Percentiles rank a stretch among this genome's conserved stretches.
These are phyloP conservation scores for Begonia peltatifolia DNA, from an alignment of 306 rosid species.

Conservation along the genomic window DNA sequence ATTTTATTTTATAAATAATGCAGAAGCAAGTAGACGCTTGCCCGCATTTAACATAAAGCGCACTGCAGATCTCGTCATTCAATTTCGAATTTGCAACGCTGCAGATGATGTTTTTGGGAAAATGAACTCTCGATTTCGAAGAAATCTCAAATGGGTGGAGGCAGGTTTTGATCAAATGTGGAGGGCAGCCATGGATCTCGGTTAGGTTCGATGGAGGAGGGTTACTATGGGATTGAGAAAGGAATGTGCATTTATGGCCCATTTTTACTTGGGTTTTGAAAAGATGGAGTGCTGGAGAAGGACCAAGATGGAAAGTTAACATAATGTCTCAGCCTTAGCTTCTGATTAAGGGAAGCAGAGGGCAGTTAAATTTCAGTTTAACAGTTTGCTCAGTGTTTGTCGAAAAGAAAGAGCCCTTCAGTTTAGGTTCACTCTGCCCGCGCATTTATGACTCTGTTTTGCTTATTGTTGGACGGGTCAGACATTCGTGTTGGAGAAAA, in stretches of 20 bases:
- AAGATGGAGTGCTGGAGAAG: too few species aligned
- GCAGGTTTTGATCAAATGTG: conserved; percentile 13
- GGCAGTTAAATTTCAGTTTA: background rate
- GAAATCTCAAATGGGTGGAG: conserved; percentile 18
- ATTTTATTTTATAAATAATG: too few species aligned
- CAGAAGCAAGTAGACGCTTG: too few species aligned
- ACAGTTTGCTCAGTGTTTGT: too few species aligned
- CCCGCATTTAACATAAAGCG: too few species aligned
- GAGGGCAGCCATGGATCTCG: conserved; percentile 5
- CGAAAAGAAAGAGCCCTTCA: too few species aligned
- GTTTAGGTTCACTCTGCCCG: too few species aligned
- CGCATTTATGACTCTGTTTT: too few species aligned
- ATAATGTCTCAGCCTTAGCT: conserved; percentile 11
- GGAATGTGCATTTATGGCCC: conserved; percentile 19
- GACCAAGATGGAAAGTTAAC: too few species aligned
- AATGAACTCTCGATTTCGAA: conserved; percentile 22
- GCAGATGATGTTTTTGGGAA: conserved; percentile 36
- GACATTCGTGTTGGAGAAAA: too few species aligned
- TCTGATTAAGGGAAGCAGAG: background rate
- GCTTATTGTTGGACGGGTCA: too few species aligned
- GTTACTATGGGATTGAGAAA: conserved; percentile 10
- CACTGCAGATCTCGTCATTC: conserved; percentile 14
- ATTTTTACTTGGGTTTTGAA: conserved; percentile 4
- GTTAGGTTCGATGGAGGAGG: background rate
- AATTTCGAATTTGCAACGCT: conserved; percentile 15